Base-by-base conservation (phyloP, 1,284 basidiomycete genomes). In the Kalmanozyma brasiliensis region DNA sequence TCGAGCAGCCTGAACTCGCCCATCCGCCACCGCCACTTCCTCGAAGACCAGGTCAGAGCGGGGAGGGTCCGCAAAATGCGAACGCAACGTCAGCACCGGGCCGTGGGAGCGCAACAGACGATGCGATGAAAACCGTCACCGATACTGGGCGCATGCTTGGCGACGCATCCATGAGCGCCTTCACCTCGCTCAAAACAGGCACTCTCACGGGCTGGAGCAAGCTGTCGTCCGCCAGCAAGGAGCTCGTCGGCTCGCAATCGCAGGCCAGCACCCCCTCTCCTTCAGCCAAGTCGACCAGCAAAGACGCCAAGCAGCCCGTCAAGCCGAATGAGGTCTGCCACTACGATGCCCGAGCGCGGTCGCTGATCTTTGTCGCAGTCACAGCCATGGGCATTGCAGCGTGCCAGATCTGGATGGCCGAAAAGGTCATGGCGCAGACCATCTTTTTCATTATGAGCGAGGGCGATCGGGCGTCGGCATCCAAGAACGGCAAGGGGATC, bases 291-390 rank as follows among this genome's bases (percentile, higher is more conserved):
- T 17, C 44, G 19, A 23, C 42, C 1, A 16, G 17, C 30, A 49
- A 55, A 13, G 36, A 52, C 16, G 22, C 38, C 4, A 65, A 61
- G 40, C 49, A 60, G 41, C 63, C 71, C 3, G 61, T 70, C 53
- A 76, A 77, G 56, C 77, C 77, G 9, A 79, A 74, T 45, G 77
- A 79, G 26, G 49, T 66, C 16, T 79, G 68, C 49, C 77, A 78
- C 51, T 79, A 78, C 42, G 76, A 78, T 24, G 70, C 77, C 3
- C 53, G 76, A 10, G 74, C 76, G 4, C 55, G 77, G 1, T 75
- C 77, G 20, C 48, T 79, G 17, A 74, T 79, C 42, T 79, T 77
- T 47, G 68, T 68, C 22, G 74, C 74, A 1, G 57, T 61, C 22
- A 57, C 58, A 7, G 71, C 75, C 9, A 74, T 79, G 71, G 75